These are phyloP conservation scores for Picea sitchensis DNA, from an alignment of 75 land plant species.

Conservation along the genomic window DNA sequence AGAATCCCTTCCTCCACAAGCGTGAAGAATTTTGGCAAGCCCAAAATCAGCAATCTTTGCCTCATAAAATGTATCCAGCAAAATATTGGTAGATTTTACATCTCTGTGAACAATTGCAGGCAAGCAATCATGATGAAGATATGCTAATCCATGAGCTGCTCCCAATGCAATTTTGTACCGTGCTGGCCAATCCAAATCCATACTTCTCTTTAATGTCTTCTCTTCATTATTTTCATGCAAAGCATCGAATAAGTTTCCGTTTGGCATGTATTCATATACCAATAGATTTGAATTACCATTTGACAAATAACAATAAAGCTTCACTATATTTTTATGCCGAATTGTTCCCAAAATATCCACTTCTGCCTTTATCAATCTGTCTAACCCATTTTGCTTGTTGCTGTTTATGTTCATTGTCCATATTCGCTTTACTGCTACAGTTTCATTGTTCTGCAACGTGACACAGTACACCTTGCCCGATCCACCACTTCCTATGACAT, in stretches of 20 bases:
- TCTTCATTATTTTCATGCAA: constrained; percentile 13
- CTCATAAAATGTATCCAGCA: constrained; percentile 65
- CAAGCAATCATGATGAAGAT: constrained; percentile 74
- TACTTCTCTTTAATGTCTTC: constrained; percentile 25
- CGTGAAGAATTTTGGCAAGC: constrained; percentile 47
- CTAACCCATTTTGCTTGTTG: constrained; percentile 20
- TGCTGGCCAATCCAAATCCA: constrained; percentile 43
- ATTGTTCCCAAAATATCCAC: constrained; percentile 28
- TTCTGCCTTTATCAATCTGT: constrained; percentile 18
- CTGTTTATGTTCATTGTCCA: constrained; percentile 13
- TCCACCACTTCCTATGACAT: constrained; percentile 36
- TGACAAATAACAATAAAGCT: constrained; percentile 33
- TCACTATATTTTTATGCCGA: constrained; percentile 37
- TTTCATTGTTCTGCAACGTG: constrained; percentile 17
- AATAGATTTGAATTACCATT: constrained; percentile 15
- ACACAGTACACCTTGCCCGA: constrained; percentile 36
- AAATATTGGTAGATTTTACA: constrained; percentile 76
- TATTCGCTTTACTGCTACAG: constrained; percentile 29
- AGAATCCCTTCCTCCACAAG: constrained; percentile 14
- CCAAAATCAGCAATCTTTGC: constrained; percentile 78
- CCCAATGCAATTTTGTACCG: constrained; percentile 64
- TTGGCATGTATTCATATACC: constrained; percentile 34
- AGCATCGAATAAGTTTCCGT: constrained; percentile 27
- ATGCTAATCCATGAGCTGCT: constrained; percentile 66
- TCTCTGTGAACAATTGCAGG: constrained; percentile 72